These are phyloP conservation scores for Wickerhamiella infanticola DNA, from an alignment of 1,139 yeast species.

Conservation along the genomic window DNA sequence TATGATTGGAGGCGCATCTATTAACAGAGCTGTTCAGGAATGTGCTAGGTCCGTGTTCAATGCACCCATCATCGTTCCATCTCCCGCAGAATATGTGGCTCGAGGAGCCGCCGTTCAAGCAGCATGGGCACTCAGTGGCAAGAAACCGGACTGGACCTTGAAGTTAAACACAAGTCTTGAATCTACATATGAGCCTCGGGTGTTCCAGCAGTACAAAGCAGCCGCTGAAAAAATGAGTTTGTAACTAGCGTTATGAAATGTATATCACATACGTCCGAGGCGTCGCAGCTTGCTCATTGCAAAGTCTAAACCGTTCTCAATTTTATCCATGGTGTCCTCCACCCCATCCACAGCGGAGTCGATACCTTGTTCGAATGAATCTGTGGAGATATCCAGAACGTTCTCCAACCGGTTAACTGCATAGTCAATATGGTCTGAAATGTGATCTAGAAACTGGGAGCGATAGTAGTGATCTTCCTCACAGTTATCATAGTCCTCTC, in stretches of 20 bases:
- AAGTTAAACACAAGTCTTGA: slow-evolving; percentile 8
- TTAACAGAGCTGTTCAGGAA: slow-evolving; percentile 13
- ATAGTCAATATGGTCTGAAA: background rate
- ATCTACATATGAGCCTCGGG: slow-evolving; percentile 4
- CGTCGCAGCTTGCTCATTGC: background rate
- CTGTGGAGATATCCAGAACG: background rate
- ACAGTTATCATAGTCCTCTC: background rate
- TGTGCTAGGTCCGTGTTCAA: slow-evolving; percentile 12
- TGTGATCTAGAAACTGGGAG: background rate
- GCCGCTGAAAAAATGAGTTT: background rate
- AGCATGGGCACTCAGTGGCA: slow-evolving; percentile 12
- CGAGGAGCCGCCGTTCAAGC: slow-evolving; percentile 16
- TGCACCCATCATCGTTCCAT: slow-evolving; percentile 10
- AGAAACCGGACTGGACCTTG: slow-evolving; percentile 11
- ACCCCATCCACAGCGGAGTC: background rate
- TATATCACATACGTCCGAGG: background rate
- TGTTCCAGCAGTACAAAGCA: slow-evolving; percentile 8
- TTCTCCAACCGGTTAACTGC: background rate
- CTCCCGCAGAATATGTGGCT: slow-evolving; percentile 15
- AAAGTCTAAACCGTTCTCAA: background rate
- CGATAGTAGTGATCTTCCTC: too few relatives aligned
- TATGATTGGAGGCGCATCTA: slow-evolving; percentile 16
- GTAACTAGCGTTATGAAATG: background rate
- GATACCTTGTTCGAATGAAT: background rate
- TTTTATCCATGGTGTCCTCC: background rate